Percentiles rank a stretch among this genome's conserved stretches.
These are phyloP conservation scores for Ogataea trehalophila DNA, from an alignment of 805 yeast species.

Conservation along the genomic window DNA sequence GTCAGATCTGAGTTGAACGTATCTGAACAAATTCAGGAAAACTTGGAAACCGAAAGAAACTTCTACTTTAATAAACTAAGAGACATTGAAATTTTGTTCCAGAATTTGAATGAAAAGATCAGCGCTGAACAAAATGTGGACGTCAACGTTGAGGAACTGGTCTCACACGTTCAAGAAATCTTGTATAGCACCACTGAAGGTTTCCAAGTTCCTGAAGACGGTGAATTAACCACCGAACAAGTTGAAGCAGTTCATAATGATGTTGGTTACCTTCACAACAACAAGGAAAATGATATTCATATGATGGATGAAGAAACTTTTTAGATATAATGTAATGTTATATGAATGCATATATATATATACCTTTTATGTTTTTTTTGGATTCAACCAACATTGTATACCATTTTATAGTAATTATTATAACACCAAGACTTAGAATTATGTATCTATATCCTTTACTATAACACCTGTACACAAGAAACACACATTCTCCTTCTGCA, in stretches of 20 bases:
- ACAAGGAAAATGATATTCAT: slow-evolving; percentile 17
- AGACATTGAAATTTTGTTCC: slow-evolving; percentile 79
- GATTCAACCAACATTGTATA: not conserved
- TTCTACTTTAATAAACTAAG: slow-evolving; percentile 87
- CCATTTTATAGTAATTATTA: too few species aligned
- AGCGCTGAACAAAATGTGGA: slow-evolving; percentile 27
- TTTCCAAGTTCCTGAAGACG: slow-evolving; percentile 54
- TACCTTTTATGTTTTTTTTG: too few species aligned
- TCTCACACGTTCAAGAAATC: slow-evolving; percentile 66
- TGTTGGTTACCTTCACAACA: slow-evolving; percentile 2
- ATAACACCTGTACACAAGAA: too few species aligned
- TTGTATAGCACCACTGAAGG: slow-evolving; percentile 83
- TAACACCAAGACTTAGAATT: too few species aligned
- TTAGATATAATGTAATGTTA: slow-evolving; percentile 5
- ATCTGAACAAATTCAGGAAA: slow-evolving; percentile 53
- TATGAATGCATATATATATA: too few species aligned
- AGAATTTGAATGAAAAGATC: slow-evolving; percentile 51
- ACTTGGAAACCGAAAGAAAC: slow-evolving; percentile 76
- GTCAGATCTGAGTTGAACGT: slow-evolving; percentile 53
- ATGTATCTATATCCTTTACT: too few species aligned
- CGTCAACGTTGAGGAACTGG: slow-evolving; percentile 33
- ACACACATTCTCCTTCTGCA: too few species aligned
- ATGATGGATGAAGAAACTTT: slow-evolving; percentile 35
- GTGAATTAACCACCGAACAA: not conserved
- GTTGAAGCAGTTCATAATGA: slow-evolving; percentile 7